A percentile compares a stretch with the other conserved stretches of the same genome.
These are phyloP conservation scores for Tillandsia leiboldiana DNA, from an alignment of 176 grass and related monocot species.

Conservation along the genomic window DNA sequence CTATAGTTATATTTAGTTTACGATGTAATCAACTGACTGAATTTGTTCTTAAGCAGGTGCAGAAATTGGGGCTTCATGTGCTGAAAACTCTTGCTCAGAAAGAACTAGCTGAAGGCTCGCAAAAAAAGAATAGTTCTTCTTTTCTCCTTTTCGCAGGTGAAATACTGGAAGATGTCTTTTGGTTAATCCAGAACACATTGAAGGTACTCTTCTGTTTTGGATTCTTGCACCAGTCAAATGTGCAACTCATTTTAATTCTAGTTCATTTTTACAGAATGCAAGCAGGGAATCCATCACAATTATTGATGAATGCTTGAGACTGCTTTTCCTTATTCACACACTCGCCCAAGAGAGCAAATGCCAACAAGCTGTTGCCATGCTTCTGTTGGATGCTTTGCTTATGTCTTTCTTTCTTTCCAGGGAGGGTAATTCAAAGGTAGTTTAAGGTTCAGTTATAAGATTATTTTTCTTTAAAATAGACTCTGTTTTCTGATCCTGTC, in stretches of 20 bases:
- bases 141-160: slow-evolving; percentile 51
- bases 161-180: slow-evolving; percentile 63
- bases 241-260: neutral
- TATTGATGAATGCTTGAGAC: slow-evolving; percentile 71
- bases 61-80: slow-evolving; percentile 63
- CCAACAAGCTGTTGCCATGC: slow-evolving; percentile 46
- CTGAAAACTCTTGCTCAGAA: slow-evolving; percentile 76
- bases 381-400: slow-evolving; percentile 70
- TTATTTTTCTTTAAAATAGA: slow-evolving; percentile 3
- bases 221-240: neutral
- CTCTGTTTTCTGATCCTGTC: slow-evolving; percentile 4
- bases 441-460: neutral
- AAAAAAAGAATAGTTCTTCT: slow-evolving; percentile 36
- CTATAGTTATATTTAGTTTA: slow-evolving; percentile 6
- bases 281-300: slow-evolving; percentile 54
- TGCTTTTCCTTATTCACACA: slow-evolving; percentile 74
- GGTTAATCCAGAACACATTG: slow-evolving; percentile 46
- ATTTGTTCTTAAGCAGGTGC: slow-evolving; percentile 44
- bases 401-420: slow-evolving; percentile 61
- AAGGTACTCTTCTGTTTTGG: slow-evolving; percentile 50
- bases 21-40: slow-evolving; percentile 16
- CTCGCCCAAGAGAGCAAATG: slow-evolving; percentile 50
- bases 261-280: slow-evolving; percentile 49
- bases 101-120: slow-evolving; percentile 58
- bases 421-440: slow-evolving; percentile 50